Base-by-base conservation (phyloP, 345 rosid genomes). In the Hibiscus tridactylites region DNA sequence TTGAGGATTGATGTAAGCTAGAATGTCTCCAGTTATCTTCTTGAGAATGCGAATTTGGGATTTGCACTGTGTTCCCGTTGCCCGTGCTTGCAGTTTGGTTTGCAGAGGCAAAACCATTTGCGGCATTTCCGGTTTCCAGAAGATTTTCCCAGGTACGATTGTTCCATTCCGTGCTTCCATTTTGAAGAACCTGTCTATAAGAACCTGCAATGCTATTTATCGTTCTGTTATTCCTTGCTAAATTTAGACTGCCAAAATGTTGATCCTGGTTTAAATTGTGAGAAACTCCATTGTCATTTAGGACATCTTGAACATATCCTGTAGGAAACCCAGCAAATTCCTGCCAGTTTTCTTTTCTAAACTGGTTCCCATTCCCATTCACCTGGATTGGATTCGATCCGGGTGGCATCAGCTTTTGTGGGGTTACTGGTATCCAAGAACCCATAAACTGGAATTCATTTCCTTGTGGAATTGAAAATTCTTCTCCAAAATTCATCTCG, bases 391-490 rank as follows among this genome's bases (percentile, higher is more conserved):
- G 59, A 78, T 72, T 73, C 4, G 83, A 77, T 82, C 77, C 68
- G 16, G 69, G 50, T 31, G 69, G 76, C 28, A 79, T 19, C 1
- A 78, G 84, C 66, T 85, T 85, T 39, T 63, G 77, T 3, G 88
- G 85, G 15, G 91, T 84, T 15, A 62, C 2, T 0, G 88, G 91
- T 39, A 80, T 63, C 87, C 87, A 89, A 62, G 82, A 65, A 78
- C 74, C 83, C 74, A 70, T 39, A 42, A 74, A 75, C 11, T 72
- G 74, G 31, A 73, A 71, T 53, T 78, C 81, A 9, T 47, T 79
- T 39, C 73, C 84, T 31, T 37, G 6, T 12, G 82, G 80, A 73
- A 74, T 47, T 42, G 81, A 63, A 76, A 76, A 67, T 33, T 63
- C 76, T 50, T 76, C 84, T 16, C 85, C 78, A 28, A 67, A 50